These are phyloP conservation scores for Phoma sp. DNA, from an alignment of 2,329 filamentous ascomycete species.

Conservation along the genomic window DNA sequence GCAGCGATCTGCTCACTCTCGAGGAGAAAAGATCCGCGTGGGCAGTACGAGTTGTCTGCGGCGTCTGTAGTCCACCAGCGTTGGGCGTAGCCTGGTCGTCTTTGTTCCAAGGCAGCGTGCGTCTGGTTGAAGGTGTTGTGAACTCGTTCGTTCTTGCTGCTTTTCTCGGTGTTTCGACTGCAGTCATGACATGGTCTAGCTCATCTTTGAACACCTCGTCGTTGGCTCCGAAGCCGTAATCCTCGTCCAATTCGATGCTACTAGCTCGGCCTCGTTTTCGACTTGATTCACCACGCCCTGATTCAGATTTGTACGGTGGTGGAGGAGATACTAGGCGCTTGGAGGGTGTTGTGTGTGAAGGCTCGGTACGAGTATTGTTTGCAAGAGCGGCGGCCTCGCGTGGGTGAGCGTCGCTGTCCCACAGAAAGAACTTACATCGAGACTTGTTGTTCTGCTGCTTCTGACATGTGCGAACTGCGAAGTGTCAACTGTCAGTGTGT, in stretches of 20 bases:
- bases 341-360: slow-evolving; percentile 20
- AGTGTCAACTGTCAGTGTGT: slow-evolving; percentile 17
- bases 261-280: slow-evolving; percentile 42
- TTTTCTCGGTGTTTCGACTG: slow-evolving; percentile 53
- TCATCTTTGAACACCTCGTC: slow-evolving; percentile 44
- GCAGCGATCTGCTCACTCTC: slow-evolving; percentile 10
- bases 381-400: slow-evolving; percentile 58
- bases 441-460: slow-evolving; percentile 52
- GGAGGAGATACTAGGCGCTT: slow-evolving; percentile 27
- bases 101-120: slow-evolving; percentile 51
- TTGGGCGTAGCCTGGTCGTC: slow-evolving; percentile 6
- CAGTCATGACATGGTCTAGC: slow-evolving; percentile 33
- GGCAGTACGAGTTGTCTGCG: slow-evolving; percentile 29
- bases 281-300: slow-evolving; percentile 14
- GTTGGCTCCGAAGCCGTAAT: slow-evolving; percentile 43
- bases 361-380: slow-evolving; percentile 55
- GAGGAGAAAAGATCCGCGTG: slow-evolving; percentile 25
- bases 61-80: slow-evolving; percentile 35
- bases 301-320: slow-evolving; percentile 26
- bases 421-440: slow-evolving; percentile 66
- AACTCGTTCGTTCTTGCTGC: slow-evolving; percentile 47
- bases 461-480: slow-evolving; percentile 64
- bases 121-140: slow-evolving; percentile 45
- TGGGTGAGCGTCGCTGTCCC: slow-evolving; percentile 60
- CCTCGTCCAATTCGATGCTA: slow-evolving; percentile 40